Base-by-base conservation (phyloP, 2,329 filamentous ascomycete species). In the Pseudocercospora eumusae region DNA sequence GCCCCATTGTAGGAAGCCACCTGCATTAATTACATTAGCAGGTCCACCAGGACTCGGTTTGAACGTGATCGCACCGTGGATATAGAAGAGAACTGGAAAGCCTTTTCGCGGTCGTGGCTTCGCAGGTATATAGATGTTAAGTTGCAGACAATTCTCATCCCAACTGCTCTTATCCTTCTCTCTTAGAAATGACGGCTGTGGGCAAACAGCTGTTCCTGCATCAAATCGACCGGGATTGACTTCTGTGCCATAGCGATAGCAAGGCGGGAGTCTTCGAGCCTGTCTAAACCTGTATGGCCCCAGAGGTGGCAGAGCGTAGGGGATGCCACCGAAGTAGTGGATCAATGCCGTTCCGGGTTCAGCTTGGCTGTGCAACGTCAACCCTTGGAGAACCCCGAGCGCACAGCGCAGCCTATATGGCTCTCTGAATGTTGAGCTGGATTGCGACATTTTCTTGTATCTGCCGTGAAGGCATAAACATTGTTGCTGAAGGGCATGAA, bases 11-110 rank as follows among this genome's bases (percentile, higher is more conserved):
- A 86, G 75, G 69, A 84, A 86, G 2, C 84, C 84, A 27, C 64
- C 59, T 45, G 45, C 42, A 31, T 56, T n/a, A 20, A 31, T 56
- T n/a, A 20, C 50, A 2, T n/a, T 23, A 40, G 13, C 42, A 60
- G 21, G 75, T 78, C 64, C 23, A 33, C 1, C 18, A 2, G 33
- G 31, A 5, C 28, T n/a, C 15, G 6, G 10, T 11, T n/a, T 20
- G 31, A 6, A 20, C 21, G 31, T 2, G 3, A 18, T 28, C 52
- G 25, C 27, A 57, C 73, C 77, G 80, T 83, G 84, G 52, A 86
- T 83, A 70, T 80, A 86, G 66, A 86, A 81, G 56, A 84, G 77
- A 0, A 86, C 83, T 4, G 84, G 84, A 83, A 83, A 86, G 15
- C 84, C 81, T 75, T 58, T 61, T 28, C 68, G 74, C 33, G 71